phyloP scores from a whole-genome alignment of 805 yeast genomes.

The Cyberlindnera mycetangii region DNA sequence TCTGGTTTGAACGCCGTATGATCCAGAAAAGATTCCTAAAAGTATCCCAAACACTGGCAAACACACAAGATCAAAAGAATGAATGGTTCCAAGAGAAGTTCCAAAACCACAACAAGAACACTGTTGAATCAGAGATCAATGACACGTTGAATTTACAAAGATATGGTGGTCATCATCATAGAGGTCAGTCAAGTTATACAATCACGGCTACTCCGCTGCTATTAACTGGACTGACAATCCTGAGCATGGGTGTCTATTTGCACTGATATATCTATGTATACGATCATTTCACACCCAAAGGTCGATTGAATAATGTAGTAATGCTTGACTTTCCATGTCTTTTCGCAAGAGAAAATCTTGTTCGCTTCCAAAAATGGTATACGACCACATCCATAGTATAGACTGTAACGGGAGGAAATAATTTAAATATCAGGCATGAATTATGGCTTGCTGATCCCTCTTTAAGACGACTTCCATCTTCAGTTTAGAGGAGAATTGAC shows the following conservation, averaged over 20 bases:
- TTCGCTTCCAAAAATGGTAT: too few species aligned
- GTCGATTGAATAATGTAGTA: too few species aligned
- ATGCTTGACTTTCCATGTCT: too few species aligned
- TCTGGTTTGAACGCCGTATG: slow-evolving; percentile 40
- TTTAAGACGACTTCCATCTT: too few species aligned
- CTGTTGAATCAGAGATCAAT: slow-evolving; percentile 23
- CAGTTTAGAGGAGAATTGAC: too few species aligned
- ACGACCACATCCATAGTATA: too few species aligned
- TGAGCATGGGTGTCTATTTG: slow-evolving; percentile 18
- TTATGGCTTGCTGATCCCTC: too few species aligned
- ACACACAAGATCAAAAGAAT: slow-evolving; percentile 8
- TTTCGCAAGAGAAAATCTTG: too few species aligned
- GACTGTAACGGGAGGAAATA: too few species aligned
- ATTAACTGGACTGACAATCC: slow-evolving; percentile 14
- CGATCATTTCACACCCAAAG: too few species aligned
- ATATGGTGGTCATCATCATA: slow-evolving; percentile 21
- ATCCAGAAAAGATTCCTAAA: slow-evolving; percentile 21
- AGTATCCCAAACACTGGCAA: slow-evolving; percentile 1
- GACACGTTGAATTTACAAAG: slow-evolving; percentile 25
- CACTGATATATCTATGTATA: slow-evolving; percentile 5
- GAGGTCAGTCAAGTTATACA: slow-evolving; percentile 14
- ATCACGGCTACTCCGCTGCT: slow-evolving; percentile 12
- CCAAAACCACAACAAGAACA: slow-evolving; percentile 2
- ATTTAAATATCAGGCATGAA: too few species aligned
- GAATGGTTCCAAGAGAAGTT: slow-evolving; percentile 15